phyloP scores from a whole-genome alignment of 2,329 filamentous ascomycete species.

The Chlorencoelia australis region DNA sequence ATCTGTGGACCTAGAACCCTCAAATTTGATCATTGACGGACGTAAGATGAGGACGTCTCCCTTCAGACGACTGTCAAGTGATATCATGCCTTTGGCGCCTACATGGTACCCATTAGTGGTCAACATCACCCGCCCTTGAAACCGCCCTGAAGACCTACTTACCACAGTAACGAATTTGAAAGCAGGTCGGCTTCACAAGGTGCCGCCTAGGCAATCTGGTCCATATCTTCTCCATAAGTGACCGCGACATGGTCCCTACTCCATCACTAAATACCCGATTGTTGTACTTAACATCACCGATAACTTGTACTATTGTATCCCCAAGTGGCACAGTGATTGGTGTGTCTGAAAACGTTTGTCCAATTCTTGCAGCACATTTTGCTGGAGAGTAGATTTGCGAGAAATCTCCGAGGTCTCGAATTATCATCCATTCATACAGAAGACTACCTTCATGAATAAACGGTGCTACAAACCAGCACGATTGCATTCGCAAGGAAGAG shows the following conservation, averaged over 20 bases:
- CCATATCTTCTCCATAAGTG: conserved; percentile 52
- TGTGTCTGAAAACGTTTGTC: conserved; percentile 66
- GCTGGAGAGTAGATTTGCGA: conserved; percentile 40
- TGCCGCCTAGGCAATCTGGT: conserved; percentile 36
- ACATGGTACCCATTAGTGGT: not conserved
- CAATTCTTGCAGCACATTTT: conserved; percentile 48
- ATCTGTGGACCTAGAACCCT: conserved; percentile 40
- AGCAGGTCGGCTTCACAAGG: conserved; percentile 46
- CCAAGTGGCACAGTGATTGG: conserved; percentile 47
- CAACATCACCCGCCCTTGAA: too few species aligned
- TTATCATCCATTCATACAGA: conserved; percentile 30
- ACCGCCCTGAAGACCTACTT: conserved; percentile 13
- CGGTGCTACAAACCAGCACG: conserved; percentile 54
- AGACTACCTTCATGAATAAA: conserved; percentile 31
- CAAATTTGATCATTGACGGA: conserved; percentile 72
- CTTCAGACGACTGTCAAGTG: conserved; percentile 50
- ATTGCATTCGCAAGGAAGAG: conserved; percentile 63
- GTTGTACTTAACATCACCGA: conserved; percentile 43
- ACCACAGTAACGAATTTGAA: conserved; percentile 66
- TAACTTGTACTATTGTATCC: conserved; percentile 25
- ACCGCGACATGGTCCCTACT: conserved; percentile 60
- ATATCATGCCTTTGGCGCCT: conserved; percentile 70
- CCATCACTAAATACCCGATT: conserved; percentile 66
- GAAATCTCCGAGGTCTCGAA: conserved; percentile 40
- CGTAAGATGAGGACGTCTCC: conserved; percentile 54